Base-by-base conservation (phyloP, 2,329 filamentous ascomycete species). In the Saccharata proteae region DNA sequence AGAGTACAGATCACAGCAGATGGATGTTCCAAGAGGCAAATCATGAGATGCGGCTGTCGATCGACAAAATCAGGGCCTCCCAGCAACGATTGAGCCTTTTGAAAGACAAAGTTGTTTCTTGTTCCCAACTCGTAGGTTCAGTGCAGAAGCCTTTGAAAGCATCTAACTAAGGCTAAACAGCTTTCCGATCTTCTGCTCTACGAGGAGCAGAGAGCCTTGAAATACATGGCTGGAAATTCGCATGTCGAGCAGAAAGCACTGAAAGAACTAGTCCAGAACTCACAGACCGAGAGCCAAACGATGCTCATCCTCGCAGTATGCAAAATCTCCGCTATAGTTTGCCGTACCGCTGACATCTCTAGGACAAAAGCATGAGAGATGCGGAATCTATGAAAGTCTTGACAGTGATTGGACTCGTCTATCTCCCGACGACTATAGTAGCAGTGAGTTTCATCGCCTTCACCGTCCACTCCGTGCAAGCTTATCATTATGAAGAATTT, bases 111-210 rank as follows among this genome's bases (percentile, higher is more conserved):
- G 17, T 29, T 3, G 15, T 18, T 9, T 31, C 37, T 24, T 17
- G n/a, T n/a, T n/a, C n/a, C n/a, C 6, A 30, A 15, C 12, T 36
- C 3, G 34, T 36, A 32, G 9, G 34, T 20, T n/a, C n/a, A 16
- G 11, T 9, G 15, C 3, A 10, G 3, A 14, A 14, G 3, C 11
- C 10, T 3, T 10, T 2, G 11, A 7, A 14, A 14, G 8, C 26
- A 16, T 13, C 9, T 14, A 10, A 29, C 15, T 4, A 21, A 7
- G 15, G 5, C 17, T 25, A 23, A 10, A 11, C 10, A 39, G 37
- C 25, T 39, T 7, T 39, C 37, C 7, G 34, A 37, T 18, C 24
- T 39, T 2, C 24, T 39, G 11, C 25, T 14, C 8, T 39, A 39
- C 16, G 37, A 39, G 14, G 35, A 39, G 7, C 30, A 31, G 11